Conservation (phyloP, 2,329 filamentous ascomycete genomes). For the Arthrobotrys sinensis region DNA sequence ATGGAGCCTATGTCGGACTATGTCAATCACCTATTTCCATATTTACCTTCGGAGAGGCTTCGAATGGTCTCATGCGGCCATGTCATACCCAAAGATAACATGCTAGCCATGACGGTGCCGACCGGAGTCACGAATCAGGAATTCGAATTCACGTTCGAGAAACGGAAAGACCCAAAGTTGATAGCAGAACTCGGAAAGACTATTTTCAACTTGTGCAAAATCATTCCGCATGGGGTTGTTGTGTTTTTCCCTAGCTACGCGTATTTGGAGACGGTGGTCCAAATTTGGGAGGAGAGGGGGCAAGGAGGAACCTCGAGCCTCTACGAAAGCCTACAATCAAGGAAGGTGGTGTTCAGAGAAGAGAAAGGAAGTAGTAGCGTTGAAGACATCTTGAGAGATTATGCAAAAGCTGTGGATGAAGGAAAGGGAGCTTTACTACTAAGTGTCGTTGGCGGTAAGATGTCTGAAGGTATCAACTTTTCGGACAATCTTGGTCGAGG, state of each 20-base stretch:
- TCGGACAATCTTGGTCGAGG: conserved; percentile 88
- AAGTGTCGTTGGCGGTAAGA: conserved; percentile 91
- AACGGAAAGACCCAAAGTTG: conserved; percentile 74
- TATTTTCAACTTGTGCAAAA: conserved; percentile 78
- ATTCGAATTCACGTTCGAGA: conserved; percentile 91
- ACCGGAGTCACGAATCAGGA: conserved; percentile 70
- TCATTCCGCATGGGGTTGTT: conserved; percentile 89
- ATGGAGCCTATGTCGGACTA: conserved; percentile 94
- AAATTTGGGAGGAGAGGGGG: conserved; percentile 73
- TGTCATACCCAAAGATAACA: conserved; percentile 86
- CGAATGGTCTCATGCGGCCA: conserved; percentile 92
- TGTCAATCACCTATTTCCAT: conserved; percentile 85
- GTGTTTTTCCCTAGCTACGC: conserved; percentile 97
- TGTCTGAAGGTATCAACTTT: conserved; percentile 99
- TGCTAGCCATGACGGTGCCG: conserved; percentile 82
- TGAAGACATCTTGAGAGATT: conserved; percentile 81
- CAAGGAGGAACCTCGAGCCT: conserved; percentile 66
- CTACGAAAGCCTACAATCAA: conserved; percentile 74
- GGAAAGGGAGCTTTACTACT: conserved; percentile 83
- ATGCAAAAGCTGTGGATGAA: conserved; percentile 77
- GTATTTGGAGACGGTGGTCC: conserved; percentile 83
- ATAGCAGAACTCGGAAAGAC: conserved; percentile 81
- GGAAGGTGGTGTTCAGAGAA: conserved; percentile 72
- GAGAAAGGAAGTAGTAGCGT: conserved; percentile 69
- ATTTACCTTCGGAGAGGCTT: conserved; percentile 76